Evolutionary conservation across 2,329 filamentous ascomycete species (phyloP).

Genomic region (Aspergillus luchuensis): DNA sequence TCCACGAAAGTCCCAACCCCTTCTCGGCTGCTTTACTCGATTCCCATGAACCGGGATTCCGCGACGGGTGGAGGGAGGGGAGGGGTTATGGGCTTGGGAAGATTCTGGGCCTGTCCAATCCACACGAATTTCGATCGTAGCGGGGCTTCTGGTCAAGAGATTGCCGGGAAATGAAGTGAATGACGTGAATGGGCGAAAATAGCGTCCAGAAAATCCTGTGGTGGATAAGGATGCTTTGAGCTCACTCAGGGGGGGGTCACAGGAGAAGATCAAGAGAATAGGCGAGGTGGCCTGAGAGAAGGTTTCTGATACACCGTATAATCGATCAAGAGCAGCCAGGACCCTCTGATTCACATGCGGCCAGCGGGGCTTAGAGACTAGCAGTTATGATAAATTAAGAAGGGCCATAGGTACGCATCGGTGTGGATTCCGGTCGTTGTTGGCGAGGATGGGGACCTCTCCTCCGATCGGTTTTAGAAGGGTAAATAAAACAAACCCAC

Average conservation of each 20-base stretch:
- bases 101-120: conserved; percentile 21
- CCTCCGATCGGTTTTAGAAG: conserved; percentile 2
- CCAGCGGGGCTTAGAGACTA: conserved; percentile 13
- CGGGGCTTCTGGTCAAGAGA: conserved; percentile 18
- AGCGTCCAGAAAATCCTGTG: conserved; percentile 2
- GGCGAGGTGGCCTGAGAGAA: conserved; percentile 18
- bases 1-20: conserved; percentile 9
- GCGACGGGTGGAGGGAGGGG: conserved; percentile 4
- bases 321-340: conserved; percentile 15
- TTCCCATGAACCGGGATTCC: conserved; percentile 22
- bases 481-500: conserved; percentile 6
- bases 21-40: conserved; percentile 16
- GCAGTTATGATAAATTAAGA: conserved; percentile 14
- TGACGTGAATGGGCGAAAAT: conserved; percentile 9
- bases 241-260: conserved; percentile 18
- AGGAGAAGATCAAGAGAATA: conserved; percentile 17
- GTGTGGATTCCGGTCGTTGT: not conserved
- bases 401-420: not conserved
- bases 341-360: conserved; percentile 22
- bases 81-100: conserved; percentile 10
- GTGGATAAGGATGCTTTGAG: conserved; percentile 7
- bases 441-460: not conserved
- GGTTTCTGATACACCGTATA: conserved; percentile 17
- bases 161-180: conserved; percentile 18
- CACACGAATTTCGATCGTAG: conserved; percentile 18